Percentiles rank a stretch among this genome's conserved stretches.
Evolutionary conservation across 169 alveolate species (phyloP).

Genomic region (Babesia sp.): DNA sequence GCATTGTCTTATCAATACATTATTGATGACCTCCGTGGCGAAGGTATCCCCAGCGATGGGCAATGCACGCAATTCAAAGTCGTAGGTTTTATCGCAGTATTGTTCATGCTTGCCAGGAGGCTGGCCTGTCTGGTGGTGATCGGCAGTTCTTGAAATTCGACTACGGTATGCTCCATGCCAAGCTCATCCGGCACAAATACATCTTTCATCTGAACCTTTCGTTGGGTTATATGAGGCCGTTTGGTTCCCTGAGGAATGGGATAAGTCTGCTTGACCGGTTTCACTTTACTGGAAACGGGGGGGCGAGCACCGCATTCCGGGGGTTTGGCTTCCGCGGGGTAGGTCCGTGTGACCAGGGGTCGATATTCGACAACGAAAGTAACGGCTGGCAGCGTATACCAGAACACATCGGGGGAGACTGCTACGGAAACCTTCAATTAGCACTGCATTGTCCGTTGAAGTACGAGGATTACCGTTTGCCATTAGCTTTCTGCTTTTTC

Average conservation of each 20-base stretch:
- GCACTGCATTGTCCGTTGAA: slow-evolving; percentile 53
- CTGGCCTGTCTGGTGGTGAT: slow-evolving; percentile 69
- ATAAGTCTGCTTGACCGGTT: slow-evolving; percentile 49
- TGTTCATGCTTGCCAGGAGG: slow-evolving; percentile 30
- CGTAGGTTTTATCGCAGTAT: neutral
- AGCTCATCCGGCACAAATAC: slow-evolving; percentile 21
- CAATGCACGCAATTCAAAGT: slow-evolving; percentile 56
- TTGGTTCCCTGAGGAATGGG: slow-evolving; percentile 14
- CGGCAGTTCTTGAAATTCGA: slow-evolving; percentile 57
- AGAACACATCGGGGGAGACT: slow-evolving; percentile 67
- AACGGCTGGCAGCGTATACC: slow-evolving; percentile 30
- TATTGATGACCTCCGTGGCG: slow-evolving; percentile 45
- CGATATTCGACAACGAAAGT: slow-evolving; percentile 14
- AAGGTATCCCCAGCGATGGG: slow-evolving; percentile 48
- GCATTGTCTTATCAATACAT: slow-evolving; percentile 51
- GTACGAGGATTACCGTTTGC: slow-evolving; percentile 31
- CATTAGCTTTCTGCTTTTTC: slow-evolving; percentile 44
- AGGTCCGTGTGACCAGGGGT: slow-evolving; percentile 66
- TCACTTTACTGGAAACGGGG: slow-evolving; percentile 64
- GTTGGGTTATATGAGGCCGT: slow-evolving; percentile 47
- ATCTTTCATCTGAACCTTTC: slow-evolving; percentile 50
- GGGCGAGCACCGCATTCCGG: slow-evolving; percentile 50
- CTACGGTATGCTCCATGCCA: slow-evolving; percentile 39
- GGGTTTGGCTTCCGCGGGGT: slow-evolving; percentile 63
- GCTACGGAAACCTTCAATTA: slow-evolving; percentile 53